Evolutionary conservation across 2,329 filamentous ascomycete species (phyloP).

Genomic region (Fusarium equiseti): DNA sequence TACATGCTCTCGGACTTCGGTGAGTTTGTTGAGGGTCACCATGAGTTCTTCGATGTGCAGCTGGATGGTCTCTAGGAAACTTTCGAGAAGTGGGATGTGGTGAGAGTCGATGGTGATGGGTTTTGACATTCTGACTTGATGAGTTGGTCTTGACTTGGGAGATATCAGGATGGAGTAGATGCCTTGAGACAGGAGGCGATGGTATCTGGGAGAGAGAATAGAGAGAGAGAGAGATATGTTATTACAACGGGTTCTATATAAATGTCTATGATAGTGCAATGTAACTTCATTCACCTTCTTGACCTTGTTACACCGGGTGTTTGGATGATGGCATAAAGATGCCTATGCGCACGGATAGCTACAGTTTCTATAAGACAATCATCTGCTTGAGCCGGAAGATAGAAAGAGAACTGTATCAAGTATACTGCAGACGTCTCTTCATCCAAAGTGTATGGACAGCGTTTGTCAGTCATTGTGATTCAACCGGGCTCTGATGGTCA

Average conservation of each 20-base stretch:
- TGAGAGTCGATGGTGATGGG: background rate
- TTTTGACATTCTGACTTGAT: background rate
- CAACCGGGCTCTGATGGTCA: background rate
- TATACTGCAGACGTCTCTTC: background rate
- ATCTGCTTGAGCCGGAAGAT: background rate
- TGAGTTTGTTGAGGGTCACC: slow-evolving; percentile 5
- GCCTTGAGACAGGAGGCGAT: background rate
- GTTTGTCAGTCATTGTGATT: background rate
- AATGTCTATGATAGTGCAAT: background rate
- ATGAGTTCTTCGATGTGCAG: slow-evolving; percentile 3
- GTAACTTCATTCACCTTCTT: too few relatives aligned
- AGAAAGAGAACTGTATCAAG: background rate
- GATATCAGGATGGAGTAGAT: background rate
- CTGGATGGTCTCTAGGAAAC: background rate
- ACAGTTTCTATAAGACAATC: background rate
- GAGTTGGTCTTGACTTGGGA: background rate
- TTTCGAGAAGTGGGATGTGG: slow-evolving; percentile 7
- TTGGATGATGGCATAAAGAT: background rate
- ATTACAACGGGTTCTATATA: background rate
- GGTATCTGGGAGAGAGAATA: background rate
- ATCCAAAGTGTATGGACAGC: background rate
- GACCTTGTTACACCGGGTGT: background rate
- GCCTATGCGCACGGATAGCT: background rate
- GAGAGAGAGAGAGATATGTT: background rate
- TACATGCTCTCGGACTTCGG: slow-evolving; percentile 4